Evolutionary conservation across 805 yeast species (phyloP).

Genomic region (Brettanomyces custersianus): DNA sequence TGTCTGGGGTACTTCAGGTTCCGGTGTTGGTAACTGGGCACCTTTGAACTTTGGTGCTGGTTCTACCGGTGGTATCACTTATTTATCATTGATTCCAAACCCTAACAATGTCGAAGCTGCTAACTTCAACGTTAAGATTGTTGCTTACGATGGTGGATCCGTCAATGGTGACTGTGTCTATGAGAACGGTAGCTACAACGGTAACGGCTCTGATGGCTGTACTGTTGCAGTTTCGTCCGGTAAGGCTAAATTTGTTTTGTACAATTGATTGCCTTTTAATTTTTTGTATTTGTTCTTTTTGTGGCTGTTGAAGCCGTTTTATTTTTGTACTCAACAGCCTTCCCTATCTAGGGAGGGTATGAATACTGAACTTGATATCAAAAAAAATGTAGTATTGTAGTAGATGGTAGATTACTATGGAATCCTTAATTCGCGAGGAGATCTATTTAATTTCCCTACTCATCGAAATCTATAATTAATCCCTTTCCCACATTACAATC

Average conservation of each 20-base stretch:
- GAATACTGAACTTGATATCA: too few relatives aligned
- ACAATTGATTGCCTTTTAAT: conserved; percentile 7
- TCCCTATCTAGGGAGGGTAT: too few relatives aligned
- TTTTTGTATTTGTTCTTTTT: neutral
- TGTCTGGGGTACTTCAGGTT: conserved; percentile 78
- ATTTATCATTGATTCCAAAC: conserved; percentile 88
- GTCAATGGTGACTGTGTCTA: conserved; percentile 35
- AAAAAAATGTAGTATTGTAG: too few relatives aligned
- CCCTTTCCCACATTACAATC: too few relatives aligned
- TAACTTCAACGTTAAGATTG: conserved; percentile 42
- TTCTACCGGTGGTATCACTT: conserved; percentile 59
- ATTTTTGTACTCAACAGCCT: too few relatives aligned
- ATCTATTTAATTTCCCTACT: too few relatives aligned
- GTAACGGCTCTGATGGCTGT: conserved; percentile 68
- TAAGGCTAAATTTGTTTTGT: conserved; percentile 27
- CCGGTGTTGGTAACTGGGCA: conserved; percentile 96
- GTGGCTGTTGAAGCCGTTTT: neutral
- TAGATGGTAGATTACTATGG: too few relatives aligned
- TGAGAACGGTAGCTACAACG: conserved; percentile 36
- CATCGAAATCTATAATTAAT: too few relatives aligned
- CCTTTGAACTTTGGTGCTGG: conserved; percentile 95
- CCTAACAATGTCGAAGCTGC: conserved; percentile 71
- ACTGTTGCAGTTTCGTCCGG: conserved; percentile 43
- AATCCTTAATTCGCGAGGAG: too few relatives aligned
- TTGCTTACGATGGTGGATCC: conserved; percentile 26